phyloP scores from a whole-genome alignment of 768 basidiomycete species.

The Russula compacta region DNA sequence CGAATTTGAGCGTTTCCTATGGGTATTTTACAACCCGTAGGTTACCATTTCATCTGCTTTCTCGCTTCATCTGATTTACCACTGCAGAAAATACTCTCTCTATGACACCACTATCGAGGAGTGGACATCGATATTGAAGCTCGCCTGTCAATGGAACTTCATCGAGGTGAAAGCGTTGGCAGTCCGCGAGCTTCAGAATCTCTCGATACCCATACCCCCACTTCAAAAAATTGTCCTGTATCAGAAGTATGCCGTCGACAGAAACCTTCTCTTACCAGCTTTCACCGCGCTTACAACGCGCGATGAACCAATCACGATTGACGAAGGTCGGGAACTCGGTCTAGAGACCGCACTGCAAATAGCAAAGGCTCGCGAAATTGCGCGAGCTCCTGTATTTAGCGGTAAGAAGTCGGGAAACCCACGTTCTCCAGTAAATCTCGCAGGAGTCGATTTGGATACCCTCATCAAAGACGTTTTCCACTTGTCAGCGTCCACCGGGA shows the following conservation, averaged over 20 bases:
- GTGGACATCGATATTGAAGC: conserved; percentile 47
- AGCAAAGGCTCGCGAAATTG: conserved; percentile 42
- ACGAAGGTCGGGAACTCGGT: conserved; percentile 48
- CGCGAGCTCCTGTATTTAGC: background rate
- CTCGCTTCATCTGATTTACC: background rate
- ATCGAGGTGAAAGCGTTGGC: conserved; percentile 41
- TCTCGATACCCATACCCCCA: conserved; percentile 35
- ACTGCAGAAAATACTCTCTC: conserved; percentile 42
- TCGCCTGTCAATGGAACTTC: conserved; percentile 50
- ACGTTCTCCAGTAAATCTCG: background rate
- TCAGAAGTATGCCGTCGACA: conserved; percentile 41
- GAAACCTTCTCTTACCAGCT: conserved; percentile 39
- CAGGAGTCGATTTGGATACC: background rate
- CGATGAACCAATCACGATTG: conserved; percentile 39
- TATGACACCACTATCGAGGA: conserved; percentile 41
- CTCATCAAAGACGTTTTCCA: conserved; percentile 12
- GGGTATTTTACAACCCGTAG: conserved; percentile 29
- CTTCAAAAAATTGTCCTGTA: conserved; percentile 50
- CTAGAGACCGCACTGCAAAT: conserved; percentile 45
- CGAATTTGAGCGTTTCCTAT: conserved; percentile 26
- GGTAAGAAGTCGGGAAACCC: conserved; percentile 1
- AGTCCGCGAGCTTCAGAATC: conserved; percentile 41
- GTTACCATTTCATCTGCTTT: background rate
- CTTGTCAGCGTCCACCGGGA: background rate
- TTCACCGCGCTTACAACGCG: conserved; percentile 47